A percentile compares a stretch with the other conserved stretches of the same genome.
These are phyloP conservation scores for Ogataea methylovora DNA, from an alignment of 805 yeast species.

Conservation along the genomic window DNA sequence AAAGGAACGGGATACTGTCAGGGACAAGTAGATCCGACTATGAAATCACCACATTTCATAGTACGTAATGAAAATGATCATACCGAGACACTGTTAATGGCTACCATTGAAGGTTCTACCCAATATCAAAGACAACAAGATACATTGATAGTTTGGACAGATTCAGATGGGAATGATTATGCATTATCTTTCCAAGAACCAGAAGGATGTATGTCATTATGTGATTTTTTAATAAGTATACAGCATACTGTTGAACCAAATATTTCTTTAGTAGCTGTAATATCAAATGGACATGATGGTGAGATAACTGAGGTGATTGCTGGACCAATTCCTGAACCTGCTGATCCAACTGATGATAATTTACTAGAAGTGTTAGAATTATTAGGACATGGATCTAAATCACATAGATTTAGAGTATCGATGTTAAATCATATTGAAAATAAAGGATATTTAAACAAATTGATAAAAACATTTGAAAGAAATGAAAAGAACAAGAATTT, in stretches of 20 bases:
- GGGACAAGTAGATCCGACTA: conserved; percentile 49
- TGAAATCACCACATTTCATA: conserved; percentile 62
- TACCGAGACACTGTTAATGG: conserved; percentile 50
- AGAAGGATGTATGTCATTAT: conserved; percentile 76
- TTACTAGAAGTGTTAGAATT: conserved; percentile 47
- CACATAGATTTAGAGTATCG: conserved; percentile 55
- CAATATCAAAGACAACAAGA: conserved; percentile 94
- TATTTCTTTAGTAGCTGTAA: conserved; percentile 68
- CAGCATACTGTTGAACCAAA: conserved; percentile 55
- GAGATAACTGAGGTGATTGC: conserved; percentile 73
- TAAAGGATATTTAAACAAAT: conserved; percentile 41
- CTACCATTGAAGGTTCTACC: conserved; percentile 62
- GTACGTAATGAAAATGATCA: conserved; percentile 68
- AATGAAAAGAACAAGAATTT: conserved; percentile 50
- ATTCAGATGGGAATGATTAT: conserved; percentile 58
- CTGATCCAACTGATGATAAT: conserved; percentile 42
- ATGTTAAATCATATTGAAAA: conserved; percentile 50
- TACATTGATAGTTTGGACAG: conserved; percentile 92
- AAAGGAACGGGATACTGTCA: conserved; percentile 87
- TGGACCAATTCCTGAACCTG: conserved; percentile 72
- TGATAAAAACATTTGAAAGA: conserved; percentile 44
- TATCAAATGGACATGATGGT: conserved; percentile 32
- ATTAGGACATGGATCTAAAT: conserved; percentile 52
- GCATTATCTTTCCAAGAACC: conserved; percentile 91
- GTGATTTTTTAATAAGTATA: conserved; percentile 69